A percentile compares a stretch with the other conserved stretches of the same genome.
Evolutionary conservation across 225 moss, liverwort and hornwort species (phyloP).

Genomic region (Bryum argenteum): DNA sequence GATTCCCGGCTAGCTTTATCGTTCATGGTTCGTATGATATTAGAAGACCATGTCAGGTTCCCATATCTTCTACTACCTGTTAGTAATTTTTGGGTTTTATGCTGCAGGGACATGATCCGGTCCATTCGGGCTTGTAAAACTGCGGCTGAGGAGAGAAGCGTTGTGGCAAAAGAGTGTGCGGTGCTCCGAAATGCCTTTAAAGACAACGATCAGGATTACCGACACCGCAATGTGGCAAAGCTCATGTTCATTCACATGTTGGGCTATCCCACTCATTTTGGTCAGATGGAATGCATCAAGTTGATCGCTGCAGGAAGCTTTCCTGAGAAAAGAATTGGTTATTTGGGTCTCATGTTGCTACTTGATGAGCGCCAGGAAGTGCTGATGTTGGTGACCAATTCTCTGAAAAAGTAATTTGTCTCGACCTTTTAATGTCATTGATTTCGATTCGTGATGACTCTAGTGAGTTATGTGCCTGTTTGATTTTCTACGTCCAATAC

Average conservation of each 20-base stretch:
- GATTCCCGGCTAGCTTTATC: conserved; percentile 9
- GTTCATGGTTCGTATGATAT: conserved; percentile 8
- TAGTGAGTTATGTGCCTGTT: conserved; percentile 5
- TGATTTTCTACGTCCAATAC: conserved; percentile 19
- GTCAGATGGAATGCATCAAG: conserved; percentile 75
- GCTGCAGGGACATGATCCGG: conserved; percentile 66
- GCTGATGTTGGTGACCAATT: conserved; percentile 72
- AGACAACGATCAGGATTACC: conserved; percentile 65
- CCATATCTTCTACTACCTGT: conserved; percentile 17
- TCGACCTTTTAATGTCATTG: conserved; percentile 1
- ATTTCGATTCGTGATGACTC: conserved; percentile 11
- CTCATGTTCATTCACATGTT: conserved; percentile 78
- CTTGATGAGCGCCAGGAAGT: conserved; percentile 80
- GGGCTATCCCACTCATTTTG: conserved; percentile 74
- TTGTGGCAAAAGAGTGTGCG: conserved; percentile 72
- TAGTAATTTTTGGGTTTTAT: conserved; percentile 23
- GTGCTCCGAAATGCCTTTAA: conserved; percentile 64
- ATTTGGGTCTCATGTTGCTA: conserved; percentile 69
- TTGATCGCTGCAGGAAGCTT: conserved; percentile 63
- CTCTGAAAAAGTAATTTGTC: conserved; percentile 55
- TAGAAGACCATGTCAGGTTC: conserved; percentile 11
- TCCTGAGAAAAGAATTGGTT: conserved; percentile 69
- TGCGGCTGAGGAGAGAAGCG: conserved; percentile 70
- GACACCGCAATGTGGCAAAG: conserved; percentile 75
- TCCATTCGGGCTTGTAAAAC: conserved; percentile 69